A percentile compares a stretch with the other conserved stretches of the same genome.
Evolutionary conservation across 331 rosid species (phyloP).

Genomic region (Acacia concinna): DNA sequence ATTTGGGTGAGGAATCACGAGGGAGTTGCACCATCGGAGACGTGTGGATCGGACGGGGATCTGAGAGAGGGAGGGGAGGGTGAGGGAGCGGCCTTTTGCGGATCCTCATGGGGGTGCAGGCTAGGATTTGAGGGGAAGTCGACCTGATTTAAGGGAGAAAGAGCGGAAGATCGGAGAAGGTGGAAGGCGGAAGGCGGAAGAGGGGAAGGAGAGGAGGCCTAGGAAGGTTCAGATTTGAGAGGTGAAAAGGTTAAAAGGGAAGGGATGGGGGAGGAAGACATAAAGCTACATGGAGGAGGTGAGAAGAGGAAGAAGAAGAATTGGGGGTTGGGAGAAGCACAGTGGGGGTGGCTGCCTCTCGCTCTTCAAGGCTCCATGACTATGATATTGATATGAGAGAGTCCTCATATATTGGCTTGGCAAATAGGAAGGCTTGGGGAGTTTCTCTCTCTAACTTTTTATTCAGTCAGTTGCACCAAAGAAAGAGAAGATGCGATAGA

Average conservation of each 20-base stretch:
- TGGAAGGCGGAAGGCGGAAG: not conserved
- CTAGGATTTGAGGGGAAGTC: conserved; percentile 7
- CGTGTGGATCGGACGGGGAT: conserved; percentile 65
- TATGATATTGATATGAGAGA: too few relatives aligned
- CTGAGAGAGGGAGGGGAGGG: conserved; percentile 61
- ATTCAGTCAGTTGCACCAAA: conserved; percentile 94
- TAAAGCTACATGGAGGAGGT: not conserved
- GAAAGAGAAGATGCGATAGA: conserved; percentile 33
- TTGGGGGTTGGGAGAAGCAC: not conserved
- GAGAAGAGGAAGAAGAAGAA: not conserved
- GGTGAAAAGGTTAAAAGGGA: too few relatives aligned
- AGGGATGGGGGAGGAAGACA: not conserved
- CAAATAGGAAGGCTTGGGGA: not conserved
- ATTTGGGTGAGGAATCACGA: conserved; percentile 30
- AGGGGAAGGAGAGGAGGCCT: not conserved
- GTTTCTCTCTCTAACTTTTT: conserved; percentile 60
- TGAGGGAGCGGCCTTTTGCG: conserved; percentile 61
- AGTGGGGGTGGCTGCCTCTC: not conserved
- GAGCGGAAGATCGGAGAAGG: conserved; percentile 15
- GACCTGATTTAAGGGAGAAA: conserved; percentile 12
- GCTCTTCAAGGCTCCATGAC: not conserved
- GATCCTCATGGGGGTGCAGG: conserved; percentile 73
- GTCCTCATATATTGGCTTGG: not conserved
- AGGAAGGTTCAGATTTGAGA: conserved; percentile 22
- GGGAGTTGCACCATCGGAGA: conserved; percentile 74